Evolutionary conservation across 352 stramenopile species (phyloP), one percentile per base, ranked within the genome.

Genomic region (Pythium insidiosum): DNA sequence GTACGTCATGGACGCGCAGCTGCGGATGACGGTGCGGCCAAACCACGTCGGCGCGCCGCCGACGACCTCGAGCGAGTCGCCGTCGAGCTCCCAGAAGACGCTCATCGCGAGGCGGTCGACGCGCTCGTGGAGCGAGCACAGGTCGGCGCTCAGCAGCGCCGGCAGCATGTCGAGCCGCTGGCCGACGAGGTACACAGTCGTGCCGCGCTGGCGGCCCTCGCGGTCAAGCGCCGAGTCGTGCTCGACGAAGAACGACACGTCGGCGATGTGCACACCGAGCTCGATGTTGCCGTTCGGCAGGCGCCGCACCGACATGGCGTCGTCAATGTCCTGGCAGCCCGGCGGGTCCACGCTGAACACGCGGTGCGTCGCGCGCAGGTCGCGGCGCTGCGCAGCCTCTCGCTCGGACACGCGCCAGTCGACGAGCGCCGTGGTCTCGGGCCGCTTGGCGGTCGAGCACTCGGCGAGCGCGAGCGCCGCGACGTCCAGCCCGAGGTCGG

Each of bases 191-290:
- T 99, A 99, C 1, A 97, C 98, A 1, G 94, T 98, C 20, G 96
- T 99, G 1, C 62, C 74, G n/a, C 81, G 78, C 25, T 56, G 69
- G 16, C 75, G 73, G 2, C 81, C 88, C 69, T 99, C 96, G 19
- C 94, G 66, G 64, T 99, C 97, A 18, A 99, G 84, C 1, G 95
- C 76, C 19, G 82, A 97, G n/a, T 82, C 94, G 40, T 97, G 79
- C 29, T 88, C 55, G 4, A 99, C 96, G 57, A 99, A 99, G 65
- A 99, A 95, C 30, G 95, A 98, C 2, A 99, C 97, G 63, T 99
- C 97, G 0, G 97, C 96, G 63, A 99, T 99, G 55, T 99, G 96
- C 5, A 99, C 95, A 3, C 95, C 96, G 4, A 98, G 70, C 47
- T 98, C 84, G 15, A 94, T 43, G 47, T 89, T 86, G 7, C 82